Evolutionary conservation across 495 filamentous ascomycete species (phyloP).

Genomic region (Coniosporium apollinis): DNA sequence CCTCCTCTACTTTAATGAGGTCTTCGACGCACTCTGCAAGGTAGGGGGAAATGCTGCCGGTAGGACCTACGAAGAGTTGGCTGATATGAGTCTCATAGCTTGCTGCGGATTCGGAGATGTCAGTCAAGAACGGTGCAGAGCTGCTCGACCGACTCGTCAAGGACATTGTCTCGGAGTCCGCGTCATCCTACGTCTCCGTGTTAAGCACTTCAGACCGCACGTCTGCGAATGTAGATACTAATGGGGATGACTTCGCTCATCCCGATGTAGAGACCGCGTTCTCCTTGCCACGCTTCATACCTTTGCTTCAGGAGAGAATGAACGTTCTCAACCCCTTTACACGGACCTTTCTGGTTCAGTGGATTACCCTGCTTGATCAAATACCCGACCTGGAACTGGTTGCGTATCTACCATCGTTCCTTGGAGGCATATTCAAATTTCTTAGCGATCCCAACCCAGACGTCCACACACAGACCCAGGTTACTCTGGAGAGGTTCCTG

Average conservation of each 20-base stretch:
- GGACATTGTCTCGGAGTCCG: slow-evolving; percentile 94
- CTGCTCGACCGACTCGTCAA: slow-evolving; percentile 91
- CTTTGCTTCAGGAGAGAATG: slow-evolving; percentile 81
- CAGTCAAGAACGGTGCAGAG: slow-evolving; percentile 97
- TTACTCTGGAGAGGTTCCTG: slow-evolving; percentile 80
- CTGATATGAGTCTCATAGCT: slow-evolving; percentile 43
- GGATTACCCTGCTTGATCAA: slow-evolving; percentile 88
- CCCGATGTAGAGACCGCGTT: slow-evolving; percentile 68
- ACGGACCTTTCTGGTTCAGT: slow-evolving; percentile 84
- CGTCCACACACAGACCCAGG: slow-evolving; percentile 83
- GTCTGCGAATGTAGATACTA: slow-evolving; percentile 33
- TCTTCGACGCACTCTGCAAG: slow-evolving; percentile 95
- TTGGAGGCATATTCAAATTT: slow-evolving; percentile 81
- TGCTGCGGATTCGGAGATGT: slow-evolving; percentile 87
- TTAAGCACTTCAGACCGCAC: slow-evolving; percentile 43
- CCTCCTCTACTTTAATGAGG: slow-evolving; percentile 88
- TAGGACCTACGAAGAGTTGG: too few relatives aligned
- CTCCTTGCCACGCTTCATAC: slow-evolving; percentile 80
- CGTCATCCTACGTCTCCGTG: slow-evolving; percentile 84
- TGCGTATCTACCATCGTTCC: slow-evolving; percentile 76
- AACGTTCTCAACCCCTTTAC: slow-evolving; percentile 89
- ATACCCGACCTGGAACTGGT: slow-evolving; percentile 96
- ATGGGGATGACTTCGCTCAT: slow-evolving; percentile 31
- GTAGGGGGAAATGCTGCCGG: too few relatives aligned
- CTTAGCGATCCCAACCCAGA: slow-evolving; percentile 82